Percentiles rank a stretch among this genome's conserved stretches.
Evolutionary conservation across 768 basidiomycete genomes (phyloP).

Genomic region (Auriscalpium microsporum): DNA sequence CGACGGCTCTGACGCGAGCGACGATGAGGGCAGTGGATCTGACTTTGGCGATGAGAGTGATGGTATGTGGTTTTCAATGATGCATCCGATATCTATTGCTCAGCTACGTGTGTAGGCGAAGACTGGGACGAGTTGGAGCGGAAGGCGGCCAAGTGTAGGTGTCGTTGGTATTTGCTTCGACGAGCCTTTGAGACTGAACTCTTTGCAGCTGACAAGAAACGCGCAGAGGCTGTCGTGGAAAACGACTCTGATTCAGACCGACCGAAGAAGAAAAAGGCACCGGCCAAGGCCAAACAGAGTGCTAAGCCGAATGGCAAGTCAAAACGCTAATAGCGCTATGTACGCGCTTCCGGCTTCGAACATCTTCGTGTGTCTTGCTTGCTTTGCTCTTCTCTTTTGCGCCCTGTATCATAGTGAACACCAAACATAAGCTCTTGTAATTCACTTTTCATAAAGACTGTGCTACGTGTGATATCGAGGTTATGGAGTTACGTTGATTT

Average conservation of each 20-base stretch:
- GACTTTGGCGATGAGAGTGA: slow-evolving; percentile 60
- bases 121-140: slow-evolving; percentile 95
- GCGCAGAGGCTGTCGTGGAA: slow-evolving; percentile 20
- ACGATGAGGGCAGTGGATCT: slow-evolving; percentile 57
- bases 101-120: slow-evolving; percentile 41
- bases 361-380: background rate
- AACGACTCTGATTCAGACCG: slow-evolving; percentile 32
- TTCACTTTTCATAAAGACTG: too few species aligned
- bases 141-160: slow-evolving; percentile 73
- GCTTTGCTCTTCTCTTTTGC: slow-evolving; percentile 1
- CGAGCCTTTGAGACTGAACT: background rate
- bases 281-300: slow-evolving; percentile 22
- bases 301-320: slow-evolving; percentile 21
- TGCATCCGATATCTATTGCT: background rate
- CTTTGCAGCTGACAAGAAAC: slow-evolving; percentile 38
- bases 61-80: slow-evolving; percentile 26
- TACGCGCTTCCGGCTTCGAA: background rate
- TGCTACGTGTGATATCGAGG: background rate
- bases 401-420: slow-evolving; percentile 6
- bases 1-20: slow-evolving; percentile 44
- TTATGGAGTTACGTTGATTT: background rate
- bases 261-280: slow-evolving; percentile 30
- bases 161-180: slow-evolving; percentile 17
- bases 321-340: slow-evolving; percentile 9
- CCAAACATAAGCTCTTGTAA: too few species aligned